Evolutionary conservation across 768 basidiomycete species (phyloP), one percentile per base, ranked within the genome.

Genomic region (Brasilioporus rufonigricans): DNA sequence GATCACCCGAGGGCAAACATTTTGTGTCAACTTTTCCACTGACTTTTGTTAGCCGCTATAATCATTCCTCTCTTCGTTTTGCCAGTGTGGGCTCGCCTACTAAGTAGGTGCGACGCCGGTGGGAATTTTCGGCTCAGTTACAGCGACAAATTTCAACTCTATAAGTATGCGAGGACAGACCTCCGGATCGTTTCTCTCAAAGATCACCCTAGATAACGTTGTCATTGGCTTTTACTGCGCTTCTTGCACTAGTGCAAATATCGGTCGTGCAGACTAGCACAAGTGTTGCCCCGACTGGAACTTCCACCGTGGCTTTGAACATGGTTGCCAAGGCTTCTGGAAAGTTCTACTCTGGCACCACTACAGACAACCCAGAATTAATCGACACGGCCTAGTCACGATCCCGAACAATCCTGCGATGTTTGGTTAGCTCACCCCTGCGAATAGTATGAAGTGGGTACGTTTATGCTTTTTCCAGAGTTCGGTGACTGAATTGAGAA

Each of bases 281-380:
- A n/a, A 46, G 50, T 11, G 21, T 33, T 33, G 31, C 50, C 44
- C 36, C 46, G 16, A 55, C 33, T 0, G 31, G 49, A 13, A 60
- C 52, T 7, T 44, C 48, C n/a, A 36, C 26, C 8, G 35, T 56
- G 24, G 21, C 53, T 29, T 59, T 78, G 10, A 69, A 79, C 63
- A 61, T 59, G 9, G 68, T 71, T 5, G 76, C 78, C 3, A 71
- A 65, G 60, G 64, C 71, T 6, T 69, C 73, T 5, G 74, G 75
- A 2, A 79, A 78, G 64, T 56, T 71, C 10, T 81, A 80, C 69
- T 79, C 79, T 48, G 78, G 79, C 27, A 67, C 74, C 44, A 78
- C 79, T 27, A 79, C 78, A 3, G 77, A 78, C 63, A 79, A 77
- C 64, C 66, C 69, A 2, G 77, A 80, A 64, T 64, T 81, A 36